Conservation (phyloP, 495 filamentous ascomycete genomes). For the Podospora conica region DNA sequence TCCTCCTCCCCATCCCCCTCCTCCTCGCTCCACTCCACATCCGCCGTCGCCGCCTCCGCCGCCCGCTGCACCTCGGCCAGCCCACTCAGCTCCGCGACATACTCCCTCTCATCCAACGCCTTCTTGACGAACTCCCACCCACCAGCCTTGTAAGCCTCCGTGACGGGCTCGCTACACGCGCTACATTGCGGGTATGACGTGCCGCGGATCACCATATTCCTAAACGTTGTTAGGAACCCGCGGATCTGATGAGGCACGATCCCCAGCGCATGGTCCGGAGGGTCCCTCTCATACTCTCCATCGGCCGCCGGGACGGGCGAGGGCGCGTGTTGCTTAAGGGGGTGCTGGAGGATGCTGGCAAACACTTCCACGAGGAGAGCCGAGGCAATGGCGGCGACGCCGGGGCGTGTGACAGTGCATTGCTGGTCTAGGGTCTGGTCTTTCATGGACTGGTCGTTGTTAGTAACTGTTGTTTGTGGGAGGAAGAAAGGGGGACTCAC, state of each 20-base stretch:
- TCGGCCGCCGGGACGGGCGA: slow-evolving; percentile 33
- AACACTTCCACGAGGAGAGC: slow-evolving; percentile 88
- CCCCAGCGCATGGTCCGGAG: slow-evolving; percentile 68
- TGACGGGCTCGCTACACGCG: slow-evolving; percentile 75
- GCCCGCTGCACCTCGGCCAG: slow-evolving; percentile 82
- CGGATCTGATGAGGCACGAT: slow-evolving; percentile 88
- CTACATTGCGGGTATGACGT: slow-evolving; percentile 85
- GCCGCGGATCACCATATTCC: slow-evolving; percentile 76
- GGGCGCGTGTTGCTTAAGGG: slow-evolving; percentile 55
- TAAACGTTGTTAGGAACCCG: slow-evolving; percentile 80
- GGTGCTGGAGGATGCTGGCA: slow-evolving; percentile 82
- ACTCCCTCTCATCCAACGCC: slow-evolving; percentile 77
- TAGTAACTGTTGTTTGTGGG: slow-evolving; percentile 25
- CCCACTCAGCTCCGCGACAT: slow-evolving; percentile 85
- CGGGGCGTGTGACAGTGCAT: slow-evolving; percentile 93
- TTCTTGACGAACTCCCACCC: slow-evolving; percentile 87
- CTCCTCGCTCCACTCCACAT: slow-evolving; percentile 44
- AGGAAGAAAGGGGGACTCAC: slow-evolving; percentile 47
- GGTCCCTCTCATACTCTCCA: slow-evolving; percentile 47
- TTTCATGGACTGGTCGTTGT: slow-evolving; percentile 71
- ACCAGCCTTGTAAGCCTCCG: slow-evolving; percentile 61
- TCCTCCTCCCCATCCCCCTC: slow-evolving; percentile 38
- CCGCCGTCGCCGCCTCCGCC: slow-evolving; percentile 53
- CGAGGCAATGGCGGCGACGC: slow-evolving; percentile 85
- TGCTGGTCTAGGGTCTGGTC: slow-evolving; percentile 95